Evolutionary conservation across 176 grass and related monocot genomes (phyloP).

Genomic region (Bromus sterilis): DNA sequence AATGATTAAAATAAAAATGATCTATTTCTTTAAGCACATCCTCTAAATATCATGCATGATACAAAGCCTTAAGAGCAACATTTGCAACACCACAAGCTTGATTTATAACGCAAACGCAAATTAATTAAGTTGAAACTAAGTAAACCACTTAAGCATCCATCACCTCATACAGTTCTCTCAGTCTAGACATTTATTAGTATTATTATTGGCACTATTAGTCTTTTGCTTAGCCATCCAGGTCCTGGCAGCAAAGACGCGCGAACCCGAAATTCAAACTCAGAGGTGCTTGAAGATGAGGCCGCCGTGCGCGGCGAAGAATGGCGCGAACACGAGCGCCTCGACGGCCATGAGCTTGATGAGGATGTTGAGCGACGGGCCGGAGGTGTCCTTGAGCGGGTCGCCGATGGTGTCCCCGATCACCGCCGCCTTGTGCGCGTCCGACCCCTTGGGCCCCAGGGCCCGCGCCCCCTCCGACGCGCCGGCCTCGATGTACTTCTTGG

Average conservation of each 20-base stretch:
- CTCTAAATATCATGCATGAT: no score
- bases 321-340: conserved; percentile 80
- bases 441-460: conserved; percentile 75
- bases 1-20: no score
- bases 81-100: background rate
- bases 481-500: conserved; percentile 96
- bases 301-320: conserved; percentile 77
- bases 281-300: conserved; percentile 57
- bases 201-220: background rate
- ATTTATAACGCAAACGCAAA: background rate
- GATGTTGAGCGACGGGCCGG: conserved; percentile 84
- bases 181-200: no score
- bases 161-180: background rate
- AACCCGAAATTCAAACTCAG: background rate
- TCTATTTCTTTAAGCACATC: no score
- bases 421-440: conserved; percentile 78
- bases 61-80: background rate
- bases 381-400: conserved; percentile 89
- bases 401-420: conserved; percentile 87
- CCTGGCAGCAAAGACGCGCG: background rate
- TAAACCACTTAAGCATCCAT: background rate
- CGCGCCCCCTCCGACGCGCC: conserved; percentile 72
- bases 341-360: conserved; percentile 94
- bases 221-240: background rate
- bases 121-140: background rate